phyloP scores from a whole-genome alignment of 306 rosid genomes.

The Potentilla sterilis region DNA sequence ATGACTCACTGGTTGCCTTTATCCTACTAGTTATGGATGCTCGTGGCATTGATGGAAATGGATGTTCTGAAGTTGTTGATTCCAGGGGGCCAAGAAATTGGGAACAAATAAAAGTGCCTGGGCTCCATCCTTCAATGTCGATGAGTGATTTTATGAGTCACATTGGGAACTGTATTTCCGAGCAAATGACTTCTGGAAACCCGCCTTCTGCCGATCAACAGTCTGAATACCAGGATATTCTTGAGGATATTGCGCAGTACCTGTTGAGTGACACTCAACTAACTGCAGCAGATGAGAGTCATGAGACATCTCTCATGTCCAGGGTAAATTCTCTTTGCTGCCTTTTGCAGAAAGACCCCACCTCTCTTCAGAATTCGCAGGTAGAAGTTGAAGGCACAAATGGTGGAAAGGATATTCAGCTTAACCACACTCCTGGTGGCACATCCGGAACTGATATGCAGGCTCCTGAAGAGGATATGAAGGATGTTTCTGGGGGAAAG shows the following conservation, averaged over 20 bases:
- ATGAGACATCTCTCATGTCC: slow-evolving; percentile 58
- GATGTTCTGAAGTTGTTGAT: slow-evolving; percentile 55
- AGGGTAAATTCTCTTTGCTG: slow-evolving; percentile 84
- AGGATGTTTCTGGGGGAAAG: slow-evolving; percentile 41
- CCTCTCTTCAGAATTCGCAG: slow-evolving; percentile 40
- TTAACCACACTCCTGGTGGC: slow-evolving; percentile 18
- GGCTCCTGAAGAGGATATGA: slow-evolving; percentile 39
- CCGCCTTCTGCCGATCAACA: slow-evolving; percentile 46
- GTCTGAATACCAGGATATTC: slow-evolving; percentile 50
- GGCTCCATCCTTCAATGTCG: slow-evolving; percentile 70
- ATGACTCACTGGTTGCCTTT: slow-evolving; percentile 18
- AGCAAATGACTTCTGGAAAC: slow-evolving; percentile 58
- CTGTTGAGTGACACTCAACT: slow-evolving; percentile 69
- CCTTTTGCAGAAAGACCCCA: slow-evolving; percentile 75
- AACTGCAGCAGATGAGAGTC: slow-evolving; percentile 63
- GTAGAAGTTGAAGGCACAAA: slow-evolving; percentile 31
- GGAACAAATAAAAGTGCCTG: slow-evolving; percentile 69
- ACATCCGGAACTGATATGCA: slow-evolving; percentile 28
- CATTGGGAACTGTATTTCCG: slow-evolving; percentile 66
- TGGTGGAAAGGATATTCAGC: slow-evolving; percentile 36
- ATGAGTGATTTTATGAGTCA: slow-evolving; percentile 70
- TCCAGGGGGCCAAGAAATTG: slow-evolving; percentile 44
- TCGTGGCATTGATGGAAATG: slow-evolving; percentile 55
- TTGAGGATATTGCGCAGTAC: slow-evolving; percentile 68
- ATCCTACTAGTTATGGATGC: slow-evolving; percentile 41